Conservation (phyloP, 2,329 filamentous ascomycete species). For the Penicillium olsonii region DNA sequence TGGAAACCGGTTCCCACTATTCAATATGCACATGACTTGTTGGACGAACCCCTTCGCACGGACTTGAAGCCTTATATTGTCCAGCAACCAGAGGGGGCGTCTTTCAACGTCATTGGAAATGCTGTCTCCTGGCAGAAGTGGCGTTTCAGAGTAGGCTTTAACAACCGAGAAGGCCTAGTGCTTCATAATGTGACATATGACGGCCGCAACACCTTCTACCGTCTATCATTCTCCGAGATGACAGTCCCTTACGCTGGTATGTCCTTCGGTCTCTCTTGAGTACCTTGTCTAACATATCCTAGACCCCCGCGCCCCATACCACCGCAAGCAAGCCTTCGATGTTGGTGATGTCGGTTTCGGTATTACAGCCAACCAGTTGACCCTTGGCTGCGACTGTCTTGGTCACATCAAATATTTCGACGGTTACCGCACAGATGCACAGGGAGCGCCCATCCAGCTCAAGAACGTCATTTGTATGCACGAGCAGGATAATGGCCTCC, state of each 20-base stretch:
- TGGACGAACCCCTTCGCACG: conserved; percentile 64
- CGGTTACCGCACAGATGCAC: conserved; percentile 59
- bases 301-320: conserved; percentile 67
- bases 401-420: conserved; percentile 70
- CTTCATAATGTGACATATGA: conserved; percentile 69
- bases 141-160: conserved; percentile 63
- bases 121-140: conserved; percentile 68
- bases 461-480: conserved; percentile 70
- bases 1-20: conserved; percentile 57
- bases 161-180: conserved; percentile 66
- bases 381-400: conserved; percentile 70
- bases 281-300: background rate
- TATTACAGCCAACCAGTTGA: conserved; percentile 68
- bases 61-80: conserved; percentile 67
- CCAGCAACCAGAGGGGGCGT: conserved; percentile 65
- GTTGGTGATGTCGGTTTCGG: conserved; percentile 69
- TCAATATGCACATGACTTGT: conserved; percentile 63
- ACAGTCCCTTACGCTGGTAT: conserved; percentile 51
- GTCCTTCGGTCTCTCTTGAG: background rate
- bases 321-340: conserved; percentile 72
- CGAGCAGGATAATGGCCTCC: conserved; percentile 70
- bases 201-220: conserved; percentile 64
- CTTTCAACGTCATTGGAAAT: conserved; percentile 60
- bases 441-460: conserved; percentile 60
- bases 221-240: conserved; percentile 69